A percentile compares a stretch with the other conserved stretches of the same genome.
phyloP scores from a whole-genome alignment of 352 stramenopile species.

The Stephanocyclus meneghinianus region DNA sequence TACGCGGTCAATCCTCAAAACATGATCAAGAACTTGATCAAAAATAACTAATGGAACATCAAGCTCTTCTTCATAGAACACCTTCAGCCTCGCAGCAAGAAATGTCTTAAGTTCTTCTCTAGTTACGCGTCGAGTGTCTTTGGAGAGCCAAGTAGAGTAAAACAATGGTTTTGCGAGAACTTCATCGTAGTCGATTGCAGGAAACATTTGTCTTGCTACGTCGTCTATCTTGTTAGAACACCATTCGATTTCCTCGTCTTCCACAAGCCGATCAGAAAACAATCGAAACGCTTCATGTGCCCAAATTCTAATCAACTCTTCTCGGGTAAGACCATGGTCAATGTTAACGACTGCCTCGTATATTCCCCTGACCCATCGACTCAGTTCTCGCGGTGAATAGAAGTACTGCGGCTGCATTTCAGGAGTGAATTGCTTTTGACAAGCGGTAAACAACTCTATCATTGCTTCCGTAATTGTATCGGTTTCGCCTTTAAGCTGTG shows the following conservation, averaged over 20 bases:
- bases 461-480: constrained; percentile 97
- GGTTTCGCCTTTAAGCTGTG: constrained; percentile 94
- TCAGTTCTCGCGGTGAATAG: constrained; percentile 99
- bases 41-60: constrained; percentile 99
- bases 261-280: constrained; percentile 99
- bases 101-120: constrained; percentile 93
- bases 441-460: constrained; percentile 98
- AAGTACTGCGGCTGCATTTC: constrained; percentile 95
- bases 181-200: constrained; percentile 84
- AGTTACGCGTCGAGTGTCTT: constrained; percentile 93
- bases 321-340: constrained; percentile 91
- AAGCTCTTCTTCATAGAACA: constrained; percentile 99
- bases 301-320: constrained; percentile 96
- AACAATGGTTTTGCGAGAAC: constrained; percentile 89
- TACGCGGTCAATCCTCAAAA: constrained; percentile 94
- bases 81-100: constrained; percentile 92
- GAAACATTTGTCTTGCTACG: constrained; percentile 81
- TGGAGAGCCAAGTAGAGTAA: constrained; percentile 98
- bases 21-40: constrained; percentile 99
- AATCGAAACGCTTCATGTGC: constrained; percentile 98
- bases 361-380: constrained; percentile 97
- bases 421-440: constrained; percentile 91
- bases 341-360: constrained; percentile 96
- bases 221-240: constrained; percentile 90
- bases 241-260: constrained; percentile 93